A percentile compares a stretch with the other conserved stretches of the same genome.
These are phyloP conservation scores for Mychonastes homosphaera DNA, from an alignment of 139 green algal genomes.

Conservation along the genomic window DNA sequence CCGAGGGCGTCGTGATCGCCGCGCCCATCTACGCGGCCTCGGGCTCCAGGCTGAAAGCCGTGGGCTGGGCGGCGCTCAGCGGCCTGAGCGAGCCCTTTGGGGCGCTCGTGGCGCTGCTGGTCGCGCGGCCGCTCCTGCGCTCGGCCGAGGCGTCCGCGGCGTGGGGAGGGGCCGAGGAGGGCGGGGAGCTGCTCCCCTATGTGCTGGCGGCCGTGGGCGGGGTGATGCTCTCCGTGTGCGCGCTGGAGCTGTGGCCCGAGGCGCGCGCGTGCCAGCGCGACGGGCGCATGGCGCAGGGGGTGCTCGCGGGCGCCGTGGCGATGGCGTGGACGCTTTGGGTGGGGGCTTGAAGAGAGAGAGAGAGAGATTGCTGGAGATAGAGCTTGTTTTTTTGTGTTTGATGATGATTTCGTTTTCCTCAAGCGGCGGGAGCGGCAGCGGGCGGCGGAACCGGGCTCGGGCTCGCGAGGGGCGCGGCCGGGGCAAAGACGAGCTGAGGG, in stretches of 20 bases:
- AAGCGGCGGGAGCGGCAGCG: too few species aligned
- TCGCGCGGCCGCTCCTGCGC: slow-evolving; percentile 56
- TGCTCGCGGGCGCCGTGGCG: slow-evolving; percentile 38
- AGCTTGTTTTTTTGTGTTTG: too few species aligned
- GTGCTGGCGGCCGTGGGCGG: slow-evolving; percentile 68
- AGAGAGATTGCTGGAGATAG: too few species aligned
- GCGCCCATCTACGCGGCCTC: slow-evolving; percentile 83
- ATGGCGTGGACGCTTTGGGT: slow-evolving; percentile 66
- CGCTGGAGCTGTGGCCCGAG: slow-evolving; percentile 78
- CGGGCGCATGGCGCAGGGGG: slow-evolving; percentile 38
- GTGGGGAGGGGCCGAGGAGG: too few species aligned
- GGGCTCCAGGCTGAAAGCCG: slow-evolving; percentile 52
- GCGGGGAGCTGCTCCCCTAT: slow-evolving; percentile 42
- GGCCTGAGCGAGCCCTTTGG: slow-evolving; percentile 76
- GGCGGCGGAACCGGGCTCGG: too few species aligned
- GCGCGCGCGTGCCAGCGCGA: slow-evolving; percentile 57
- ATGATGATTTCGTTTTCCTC: too few species aligned
- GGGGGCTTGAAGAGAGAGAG: slow-evolving; percentile 1
- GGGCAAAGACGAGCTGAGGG: too few species aligned
- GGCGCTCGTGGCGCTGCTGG: slow-evolving; percentile 56
- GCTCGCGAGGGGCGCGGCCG: too few species aligned
- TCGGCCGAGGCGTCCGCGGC: too few species aligned
- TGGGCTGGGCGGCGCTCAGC: slow-evolving; percentile 56
- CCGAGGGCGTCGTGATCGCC: slow-evolving; percentile 73
- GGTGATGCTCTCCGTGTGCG: slow-evolving; percentile 77